These are phyloP conservation scores for Chlorencoelia australis DNA, from an alignment of 2,329 filamentous ascomycete species.

Conservation along the genomic window DNA sequence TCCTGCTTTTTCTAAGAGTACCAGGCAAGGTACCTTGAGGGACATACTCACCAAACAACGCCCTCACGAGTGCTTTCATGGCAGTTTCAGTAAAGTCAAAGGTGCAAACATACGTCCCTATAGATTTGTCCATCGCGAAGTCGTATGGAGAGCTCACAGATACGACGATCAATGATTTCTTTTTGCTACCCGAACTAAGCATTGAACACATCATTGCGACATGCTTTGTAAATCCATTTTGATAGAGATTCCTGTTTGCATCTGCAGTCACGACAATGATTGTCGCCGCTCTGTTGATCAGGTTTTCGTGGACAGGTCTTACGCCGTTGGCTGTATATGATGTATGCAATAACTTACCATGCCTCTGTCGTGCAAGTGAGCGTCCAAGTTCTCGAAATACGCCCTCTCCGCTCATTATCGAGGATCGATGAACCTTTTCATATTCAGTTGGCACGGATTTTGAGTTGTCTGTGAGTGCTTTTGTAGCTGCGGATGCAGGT, in stretches of 20 bases:
- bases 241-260: constrained; percentile 87
- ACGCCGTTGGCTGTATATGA: constrained; percentile 93
- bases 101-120: constrained; percentile 88
- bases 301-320: constrained; percentile 82
- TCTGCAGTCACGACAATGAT: constrained; percentile 90
- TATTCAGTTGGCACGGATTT: constrained; percentile 34
- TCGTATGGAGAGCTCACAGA: constrained; percentile 94
- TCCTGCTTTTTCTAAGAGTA: constrained; percentile 77
- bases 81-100: constrained; percentile 95
- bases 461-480: constrained; percentile 46
- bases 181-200: constrained; percentile 64
- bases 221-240: constrained; percentile 91
- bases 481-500: constrained; percentile 78
- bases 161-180: constrained; percentile 84
- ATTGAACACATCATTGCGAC: constrained; percentile 92
- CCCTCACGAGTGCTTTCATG: constrained; percentile 72
- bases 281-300: constrained; percentile 78
- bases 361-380: constrained; percentile 74
- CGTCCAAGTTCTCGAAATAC: constrained; percentile 86
- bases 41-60: constrained; percentile 66
- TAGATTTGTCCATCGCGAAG: constrained; percentile 84
- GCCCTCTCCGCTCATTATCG: constrained; percentile 82
- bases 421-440: constrained; percentile 44
- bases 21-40: constrained; percentile 54
- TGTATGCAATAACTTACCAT: constrained; percentile 81